Evolutionary conservation across 768 basidiomycete genomes (phyloP).

Genomic region (Rhizopogon vesiculosus): DNA sequence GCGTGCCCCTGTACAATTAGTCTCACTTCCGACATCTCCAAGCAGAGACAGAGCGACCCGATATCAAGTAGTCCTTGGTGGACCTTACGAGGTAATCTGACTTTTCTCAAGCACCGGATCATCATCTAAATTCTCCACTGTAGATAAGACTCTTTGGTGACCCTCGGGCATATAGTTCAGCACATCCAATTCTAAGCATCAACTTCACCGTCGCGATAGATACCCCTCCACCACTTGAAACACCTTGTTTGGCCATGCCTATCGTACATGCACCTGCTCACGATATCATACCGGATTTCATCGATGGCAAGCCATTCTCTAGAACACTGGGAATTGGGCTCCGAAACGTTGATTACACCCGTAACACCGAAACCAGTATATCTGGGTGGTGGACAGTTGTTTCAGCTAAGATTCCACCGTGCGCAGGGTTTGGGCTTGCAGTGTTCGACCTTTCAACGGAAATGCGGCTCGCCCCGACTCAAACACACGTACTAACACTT

Average conservation of each 20-base stretch:
- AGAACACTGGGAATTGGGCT: conserved; percentile 62
- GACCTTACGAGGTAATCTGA: conserved; percentile 68
- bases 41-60: conserved; percentile 31
- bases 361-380: conserved; percentile 1
- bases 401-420: conserved; percentile 2
- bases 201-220: conserved; percentile 44
- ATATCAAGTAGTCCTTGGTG: conserved; percentile 73
- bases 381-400: conserved; percentile 54
- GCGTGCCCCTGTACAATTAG: conserved; percentile 41
- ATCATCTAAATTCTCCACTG: conserved; percentile 1
- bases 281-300: conserved; percentile 61
- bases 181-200: conserved; percentile 53
- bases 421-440: conserved; percentile 7
- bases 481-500: conserved; percentile 58
- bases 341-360: conserved; percentile 33
- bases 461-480: conserved; percentile 51
- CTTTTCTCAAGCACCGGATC: background rate
- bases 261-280: conserved; percentile 45
- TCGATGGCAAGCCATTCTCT: conserved; percentile 75
- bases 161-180: conserved; percentile 38
- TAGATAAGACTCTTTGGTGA: conserved; percentile 85
- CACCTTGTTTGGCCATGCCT: background rate
- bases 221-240: conserved; percentile 3
- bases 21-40: conserved; percentile 46
- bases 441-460: conserved; percentile 11